Evolutionary conservation across 495 filamentous ascomycete genomes (phyloP).

Genomic region (Neurospora sp.): DNA sequence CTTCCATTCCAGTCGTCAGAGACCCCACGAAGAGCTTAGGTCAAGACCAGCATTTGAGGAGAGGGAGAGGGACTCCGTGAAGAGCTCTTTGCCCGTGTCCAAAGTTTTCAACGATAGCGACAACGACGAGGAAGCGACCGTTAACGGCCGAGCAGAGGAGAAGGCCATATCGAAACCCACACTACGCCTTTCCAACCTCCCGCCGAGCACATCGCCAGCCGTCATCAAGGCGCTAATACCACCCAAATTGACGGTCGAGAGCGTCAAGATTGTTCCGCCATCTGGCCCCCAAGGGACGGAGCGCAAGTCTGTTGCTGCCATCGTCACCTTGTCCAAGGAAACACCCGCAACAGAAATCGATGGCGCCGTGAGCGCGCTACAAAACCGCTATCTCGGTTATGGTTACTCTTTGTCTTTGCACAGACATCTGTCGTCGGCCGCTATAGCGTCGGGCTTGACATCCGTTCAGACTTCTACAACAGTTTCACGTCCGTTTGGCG

Average conservation of each 20-base stretch:
- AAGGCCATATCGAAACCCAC: constrained; percentile 78
- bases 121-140: constrained; percentile 27
- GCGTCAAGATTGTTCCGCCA: constrained; percentile 57
- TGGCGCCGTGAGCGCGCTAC: constrained; percentile 60
- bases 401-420: constrained; percentile 77
- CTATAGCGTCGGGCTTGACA: constrained; percentile 47
- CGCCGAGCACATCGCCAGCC: constrained; percentile 56
- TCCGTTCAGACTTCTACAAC: constrained; percentile 41
- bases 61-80: constrained; percentile 10
- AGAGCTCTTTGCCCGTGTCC: constrained; percentile 19
- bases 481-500: constrained; percentile 69
- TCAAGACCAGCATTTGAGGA: constrained; percentile 24
- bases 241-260: constrained; percentile 58
- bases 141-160: constrained; percentile 46
- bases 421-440: constrained; percentile 76
- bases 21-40: constrained; percentile 22
- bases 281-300: constrained; percentile 42
- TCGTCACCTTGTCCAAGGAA: constrained; percentile 77
- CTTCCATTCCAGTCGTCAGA: constrained; percentile 16
- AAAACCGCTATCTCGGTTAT: constrained; percentile 79
- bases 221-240: constrained; percentile 67
- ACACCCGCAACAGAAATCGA: constrained; percentile 83
- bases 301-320: constrained; percentile 68
- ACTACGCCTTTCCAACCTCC: constrained; percentile 55
- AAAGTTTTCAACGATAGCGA: constrained; percentile 36